phyloP scores from a whole-genome alignment of 306 rosid genomes.

The Prunus kanzakura region DNA sequence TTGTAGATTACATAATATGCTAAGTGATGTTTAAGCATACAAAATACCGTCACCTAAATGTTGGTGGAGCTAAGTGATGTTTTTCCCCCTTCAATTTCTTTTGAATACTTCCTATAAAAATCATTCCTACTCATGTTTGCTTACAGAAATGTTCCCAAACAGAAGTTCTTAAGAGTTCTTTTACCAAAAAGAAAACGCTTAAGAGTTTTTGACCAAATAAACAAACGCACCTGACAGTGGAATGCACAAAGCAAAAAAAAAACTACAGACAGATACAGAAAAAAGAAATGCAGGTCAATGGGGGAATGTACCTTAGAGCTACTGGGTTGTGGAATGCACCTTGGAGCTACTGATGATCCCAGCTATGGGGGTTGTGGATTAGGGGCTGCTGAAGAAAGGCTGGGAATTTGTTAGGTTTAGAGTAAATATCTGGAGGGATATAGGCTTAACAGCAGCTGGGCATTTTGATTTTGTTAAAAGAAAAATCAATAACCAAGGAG shows the following conservation, averaged over 20 bases:
- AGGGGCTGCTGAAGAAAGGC: neutral
- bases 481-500: neutral
- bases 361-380: neutral
- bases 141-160: neutral
- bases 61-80: neutral
- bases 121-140: neutral
- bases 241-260: neutral
- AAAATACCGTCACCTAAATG: neutral
- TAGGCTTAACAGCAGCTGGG: neutral
- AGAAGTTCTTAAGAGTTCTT: neutral
- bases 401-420: neutral
- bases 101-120: neutral
- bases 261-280: neutral
- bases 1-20: neutral
- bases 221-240: neutral
- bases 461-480: neutral
- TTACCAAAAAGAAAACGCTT: too few species aligned
- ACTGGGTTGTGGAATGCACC: neutral
- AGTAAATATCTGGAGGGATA: neutral
- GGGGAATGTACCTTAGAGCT: neutral
- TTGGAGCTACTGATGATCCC: neutral
- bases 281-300: neutral
- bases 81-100: neutral
- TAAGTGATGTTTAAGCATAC: neutral
- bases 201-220: neutral